Percentiles rank a stretch among this genome's conserved stretches.
These are phyloP conservation scores for Colletotrichum magnum DNA, from an alignment of 2,329 filamentous ascomycete species.

Conservation along the genomic window DNA sequence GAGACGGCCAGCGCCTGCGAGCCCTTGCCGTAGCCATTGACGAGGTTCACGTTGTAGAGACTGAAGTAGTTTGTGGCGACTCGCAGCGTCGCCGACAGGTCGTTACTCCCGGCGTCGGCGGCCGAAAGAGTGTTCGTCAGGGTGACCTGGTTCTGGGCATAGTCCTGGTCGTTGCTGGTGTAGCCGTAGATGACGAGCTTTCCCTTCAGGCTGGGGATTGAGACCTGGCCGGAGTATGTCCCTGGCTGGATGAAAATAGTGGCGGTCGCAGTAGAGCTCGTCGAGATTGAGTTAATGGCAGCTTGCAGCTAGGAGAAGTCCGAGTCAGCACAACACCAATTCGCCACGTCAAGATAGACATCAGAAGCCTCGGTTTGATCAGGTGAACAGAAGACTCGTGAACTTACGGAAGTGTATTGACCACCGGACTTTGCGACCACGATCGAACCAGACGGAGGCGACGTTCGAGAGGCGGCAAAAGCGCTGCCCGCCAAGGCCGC, in stretches of 20 bases:
- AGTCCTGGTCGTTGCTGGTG: constrained; percentile 66
- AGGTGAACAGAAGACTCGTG: background rate
- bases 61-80: constrained; percentile 65
- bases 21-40: constrained; percentile 61
- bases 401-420: constrained; percentile 32
- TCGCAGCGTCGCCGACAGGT: constrained; percentile 64
- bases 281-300: constrained; percentile 71
- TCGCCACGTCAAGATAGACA: no score
- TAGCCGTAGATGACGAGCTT: constrained; percentile 71
- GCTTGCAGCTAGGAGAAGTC: constrained; percentile 59
- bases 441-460: constrained; percentile 63
- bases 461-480: constrained; percentile 52
- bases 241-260: constrained; percentile 78
- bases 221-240: constrained; percentile 74
- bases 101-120: constrained; percentile 65
- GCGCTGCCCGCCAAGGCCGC: background rate
- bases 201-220: constrained; percentile 62
- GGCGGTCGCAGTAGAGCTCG: constrained; percentile 61
- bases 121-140: constrained; percentile 55
- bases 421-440: constrained; percentile 59
- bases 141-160: constrained; percentile 70
- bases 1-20: constrained; percentile 64
- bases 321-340: background rate
- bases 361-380: no score
- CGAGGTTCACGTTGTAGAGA: constrained; percentile 73